Conservation (phyloP, 2,329 filamentous ascomycete genomes). For the Emmonsiellopsis sp. region DNA sequence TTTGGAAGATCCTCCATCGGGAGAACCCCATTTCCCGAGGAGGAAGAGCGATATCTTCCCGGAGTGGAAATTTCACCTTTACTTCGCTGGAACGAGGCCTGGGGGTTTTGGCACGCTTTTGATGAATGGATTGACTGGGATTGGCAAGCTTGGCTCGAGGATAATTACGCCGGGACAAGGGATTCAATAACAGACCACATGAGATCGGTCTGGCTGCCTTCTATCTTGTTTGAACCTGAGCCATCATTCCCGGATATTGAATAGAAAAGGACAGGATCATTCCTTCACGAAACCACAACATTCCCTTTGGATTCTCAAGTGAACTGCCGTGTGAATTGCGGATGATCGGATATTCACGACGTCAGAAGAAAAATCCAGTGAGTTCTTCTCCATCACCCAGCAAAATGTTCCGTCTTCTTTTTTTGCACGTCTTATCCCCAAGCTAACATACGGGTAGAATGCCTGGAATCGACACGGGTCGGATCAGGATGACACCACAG, state of each 20-base stretch:
- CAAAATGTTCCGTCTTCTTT: too few species aligned
- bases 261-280: too few species aligned
- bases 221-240: neutral
- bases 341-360: too few species aligned
- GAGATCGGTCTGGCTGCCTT: slow-evolving; percentile 1
- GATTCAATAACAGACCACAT: slow-evolving; percentile 6
- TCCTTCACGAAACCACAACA: too few species aligned
- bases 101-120: slow-evolving; percentile 1
- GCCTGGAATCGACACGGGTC: too few species aligned
- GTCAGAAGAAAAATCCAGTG: too few species aligned
- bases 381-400: too few species aligned
- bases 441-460: too few species aligned
- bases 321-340: too few species aligned
- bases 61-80: slow-evolving; percentile 5
- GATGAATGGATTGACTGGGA: slow-evolving; percentile 11
- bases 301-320: too few species aligned
- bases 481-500: too few species aligned
- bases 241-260: neutral
- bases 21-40: neutral
- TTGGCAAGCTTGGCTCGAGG: slow-evolving; percentile 9
- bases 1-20: slow-evolving; percentile 2
- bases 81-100: slow-evolving; percentile 5
- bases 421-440: too few species aligned
- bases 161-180: slow-evolving; percentile 1
- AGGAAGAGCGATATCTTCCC: slow-evolving; percentile 1